phyloP scores from a whole-genome alignment of 768 basidiomycete genomes.

The Pulveroboletus sp. region DNA sequence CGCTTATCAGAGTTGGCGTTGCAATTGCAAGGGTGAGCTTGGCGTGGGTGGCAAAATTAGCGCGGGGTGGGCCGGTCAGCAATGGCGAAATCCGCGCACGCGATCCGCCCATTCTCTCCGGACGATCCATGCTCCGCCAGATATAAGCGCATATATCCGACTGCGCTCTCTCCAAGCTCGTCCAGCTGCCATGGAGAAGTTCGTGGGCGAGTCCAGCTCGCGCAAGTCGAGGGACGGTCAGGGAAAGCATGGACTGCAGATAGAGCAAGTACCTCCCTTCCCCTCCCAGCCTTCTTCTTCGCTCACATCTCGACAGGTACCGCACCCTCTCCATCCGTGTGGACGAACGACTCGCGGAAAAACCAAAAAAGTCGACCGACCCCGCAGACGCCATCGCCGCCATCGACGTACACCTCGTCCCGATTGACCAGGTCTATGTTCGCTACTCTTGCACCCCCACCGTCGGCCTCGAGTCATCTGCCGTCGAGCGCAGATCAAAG shows the following conservation, averaged over 20 bases:
- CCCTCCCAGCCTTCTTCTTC: background rate
- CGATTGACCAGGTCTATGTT: conserved; percentile 38
- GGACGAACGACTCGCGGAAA: conserved; percentile 26
- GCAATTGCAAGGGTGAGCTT: too few relatives aligned
- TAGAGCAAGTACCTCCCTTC: conserved; percentile 14
- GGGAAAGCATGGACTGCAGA: conserved; percentile 30
- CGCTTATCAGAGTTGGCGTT: too few relatives aligned
- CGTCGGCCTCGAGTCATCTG: conserved; percentile 44
- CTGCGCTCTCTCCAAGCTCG: background rate
- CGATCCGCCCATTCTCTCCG: background rate
- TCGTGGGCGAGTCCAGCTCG: background rate
- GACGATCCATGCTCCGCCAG: conserved; percentile 9
- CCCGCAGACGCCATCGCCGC: conserved; percentile 37
- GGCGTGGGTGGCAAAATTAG: conserved; percentile 25
- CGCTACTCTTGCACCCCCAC: conserved; percentile 40
- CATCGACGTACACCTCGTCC: conserved; percentile 47
- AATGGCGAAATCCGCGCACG: conserved; percentile 28
- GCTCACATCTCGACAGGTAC: conserved; percentile 22
- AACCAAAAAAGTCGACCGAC: conserved; percentile 23
- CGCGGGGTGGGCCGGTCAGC: conserved; percentile 10
- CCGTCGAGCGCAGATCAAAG: conserved; percentile 37
- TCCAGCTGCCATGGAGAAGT: conserved; percentile 18
- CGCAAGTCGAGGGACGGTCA: conserved; percentile 16
- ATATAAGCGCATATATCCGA: conserved; percentile 10
- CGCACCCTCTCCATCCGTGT: conserved; percentile 46